A percentile compares a stretch with the other conserved stretches of the same genome.
Evolutionary conservation across 2,329 filamentous ascomycete species (phyloP).

Genomic region (Hypoxylon sp.): DNA sequence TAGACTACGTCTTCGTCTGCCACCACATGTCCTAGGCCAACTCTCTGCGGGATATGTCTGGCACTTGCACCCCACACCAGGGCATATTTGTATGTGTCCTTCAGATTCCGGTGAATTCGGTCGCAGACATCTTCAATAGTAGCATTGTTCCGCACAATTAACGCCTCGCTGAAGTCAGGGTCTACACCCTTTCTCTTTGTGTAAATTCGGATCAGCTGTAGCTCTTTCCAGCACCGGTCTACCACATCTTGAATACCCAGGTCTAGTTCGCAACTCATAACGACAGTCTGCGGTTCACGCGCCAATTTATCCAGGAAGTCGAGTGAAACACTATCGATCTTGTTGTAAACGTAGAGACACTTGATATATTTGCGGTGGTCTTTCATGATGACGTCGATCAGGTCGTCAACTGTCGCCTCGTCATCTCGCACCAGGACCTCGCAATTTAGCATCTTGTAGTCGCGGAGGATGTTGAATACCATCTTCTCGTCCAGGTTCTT

Average conservation of each 20-base stretch:
- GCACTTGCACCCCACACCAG: slow-evolving; percentile 98
- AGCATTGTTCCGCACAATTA: slow-evolving; percentile 91
- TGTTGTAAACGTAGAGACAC: slow-evolving; percentile 99
- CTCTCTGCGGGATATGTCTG: slow-evolving; percentile 92
- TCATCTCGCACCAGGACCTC: slow-evolving; percentile 97
- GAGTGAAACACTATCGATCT: slow-evolving; percentile 94
- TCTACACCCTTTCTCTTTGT: slow-evolving; percentile 96
- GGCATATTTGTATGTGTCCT: slow-evolving; percentile 99
- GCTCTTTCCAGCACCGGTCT: slow-evolving; percentile 94
- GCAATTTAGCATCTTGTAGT: slow-evolving; percentile 99
- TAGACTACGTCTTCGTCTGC: slow-evolving; percentile 78
- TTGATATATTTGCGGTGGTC: slow-evolving; percentile 98
- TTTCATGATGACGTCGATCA: slow-evolving; percentile 99
- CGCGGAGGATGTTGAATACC: slow-evolving; percentile 95
- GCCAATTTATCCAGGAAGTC: slow-evolving; percentile 94
- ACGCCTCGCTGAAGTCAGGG: slow-evolving; percentile 88
- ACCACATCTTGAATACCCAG: slow-evolving; percentile 94
- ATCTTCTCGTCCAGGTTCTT: slow-evolving; percentile 97
- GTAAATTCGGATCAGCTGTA: slow-evolving; percentile 91
- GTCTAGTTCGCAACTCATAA: slow-evolving; percentile 98
- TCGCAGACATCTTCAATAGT: slow-evolving; percentile 98
- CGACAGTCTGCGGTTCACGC: slow-evolving; percentile 91
- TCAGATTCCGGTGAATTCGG: slow-evolving; percentile 90
- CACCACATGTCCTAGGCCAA: slow-evolving; percentile 87
- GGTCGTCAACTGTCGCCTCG: slow-evolving; percentile 94